Base-by-base conservation (phyloP, 1,139 yeast genomes). In the Diutina siamensis region DNA sequence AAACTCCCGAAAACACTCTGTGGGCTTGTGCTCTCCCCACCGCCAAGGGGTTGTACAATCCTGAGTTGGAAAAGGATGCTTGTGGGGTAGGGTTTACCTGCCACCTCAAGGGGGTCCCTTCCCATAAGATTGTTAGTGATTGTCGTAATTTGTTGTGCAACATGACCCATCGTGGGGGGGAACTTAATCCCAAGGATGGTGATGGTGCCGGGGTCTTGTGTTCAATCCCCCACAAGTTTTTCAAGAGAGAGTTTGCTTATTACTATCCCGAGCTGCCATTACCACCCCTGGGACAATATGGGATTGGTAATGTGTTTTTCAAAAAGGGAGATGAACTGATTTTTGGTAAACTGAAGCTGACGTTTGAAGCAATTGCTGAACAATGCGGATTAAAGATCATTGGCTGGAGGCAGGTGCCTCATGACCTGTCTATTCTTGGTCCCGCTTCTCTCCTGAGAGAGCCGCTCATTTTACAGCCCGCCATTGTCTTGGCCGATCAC, bases 111-210 rank as follows among this genome's bases (percentile, higher is more conserved):
- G 97, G 97, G 49, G 61, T 71, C 38, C 77, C 80, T 17, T 83
- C 95, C 46, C 98, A 92, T 70, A 88, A 89, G 62, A 88, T 89
- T 54, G 92, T 92, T 50, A 81, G 94, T 44, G 97, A 92, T 67
- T 96, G 96, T 41, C 72, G 80, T 55, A 79, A 77, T 59, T 72
- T 92, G 59, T 78, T 92, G 50, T 89, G 97, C 71, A 92, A 92
- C 66, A 92, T 92, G 97, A 85, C 97, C 51, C 98, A 92, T 64
- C 79, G 98, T 68, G 98, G 98, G 60, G 98, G 98, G 44, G 97
- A 89, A 51, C 80, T 94, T 44, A 95, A 88, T 60, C 95, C 97
- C 27, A 79, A 89, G 57, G 97, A 92, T 61, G 98, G 98, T 65
- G 98, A 92, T 62, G 98, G 98, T 66, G 98, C 98, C 40, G 98